Percentiles rank a stretch among this genome's conserved stretches.
These are phyloP conservation scores for Ustilago esculenta DNA, from an alignment of 1,284 basidiomycete species.

Conservation along the genomic window DNA sequence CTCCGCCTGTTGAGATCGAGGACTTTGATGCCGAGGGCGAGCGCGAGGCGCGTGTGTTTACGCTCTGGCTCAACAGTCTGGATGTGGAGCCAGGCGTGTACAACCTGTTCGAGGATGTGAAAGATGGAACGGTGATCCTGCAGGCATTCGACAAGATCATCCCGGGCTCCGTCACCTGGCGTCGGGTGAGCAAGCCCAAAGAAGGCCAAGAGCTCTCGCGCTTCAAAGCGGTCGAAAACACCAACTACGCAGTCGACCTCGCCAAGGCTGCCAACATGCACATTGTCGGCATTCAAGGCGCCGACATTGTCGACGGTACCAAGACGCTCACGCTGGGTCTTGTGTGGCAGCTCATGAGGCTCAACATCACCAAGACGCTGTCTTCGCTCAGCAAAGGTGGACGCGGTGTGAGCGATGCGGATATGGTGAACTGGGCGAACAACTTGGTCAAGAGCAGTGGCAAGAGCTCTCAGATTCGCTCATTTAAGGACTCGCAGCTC, in stretches of 20 bases:
- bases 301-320: constrained; percentile 92
- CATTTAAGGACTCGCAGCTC: constrained; percentile 93
- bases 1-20: constrained; percentile 78
- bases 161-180: constrained; percentile 91
- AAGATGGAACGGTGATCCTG: constrained; percentile 85
- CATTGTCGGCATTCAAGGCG: constrained; percentile 95
- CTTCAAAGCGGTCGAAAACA: constrained; percentile 98
- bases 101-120: constrained; percentile 95
- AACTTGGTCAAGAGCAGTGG: constrained; percentile 81
- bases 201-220: constrained; percentile 82
- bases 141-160: constrained; percentile 96
- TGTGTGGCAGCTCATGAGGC: constrained; percentile 95
- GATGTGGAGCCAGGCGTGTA: constrained; percentile 95
- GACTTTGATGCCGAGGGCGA: constrained; percentile 99
- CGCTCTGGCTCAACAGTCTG: constrained; percentile 95
- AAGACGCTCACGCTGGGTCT: constrained; percentile 92
- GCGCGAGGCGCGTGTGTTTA: constrained; percentile 95
- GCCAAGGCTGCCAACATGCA: constrained; percentile 92
- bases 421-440: constrained; percentile 97
- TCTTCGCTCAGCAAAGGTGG: constrained; percentile 79
- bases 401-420: constrained; percentile 83
- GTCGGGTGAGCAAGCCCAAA: constrained; percentile 90
- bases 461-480: constrained; percentile 77
- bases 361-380: constrained; percentile 93
- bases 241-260: constrained; percentile 93